These are phyloP conservation scores for Lepidium africanum DNA, from an alignment of 345 rosid genomes.

Conservation along the genomic window DNA sequence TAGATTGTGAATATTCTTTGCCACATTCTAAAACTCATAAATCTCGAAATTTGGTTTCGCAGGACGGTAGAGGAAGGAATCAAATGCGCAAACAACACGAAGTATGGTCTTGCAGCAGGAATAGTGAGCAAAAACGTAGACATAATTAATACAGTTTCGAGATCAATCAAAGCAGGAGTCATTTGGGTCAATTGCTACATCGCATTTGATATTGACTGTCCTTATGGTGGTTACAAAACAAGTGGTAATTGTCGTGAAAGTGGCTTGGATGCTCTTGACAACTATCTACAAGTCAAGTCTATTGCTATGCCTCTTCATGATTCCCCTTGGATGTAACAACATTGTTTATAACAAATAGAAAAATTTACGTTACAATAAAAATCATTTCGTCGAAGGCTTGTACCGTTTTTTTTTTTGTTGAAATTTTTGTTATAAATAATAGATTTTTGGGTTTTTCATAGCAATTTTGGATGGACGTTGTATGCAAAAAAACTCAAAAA, in stretches of 20 bases:
- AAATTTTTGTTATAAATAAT: too few relatives aligned
- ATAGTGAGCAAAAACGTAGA: conserved; percentile 55
- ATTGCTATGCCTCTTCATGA: conserved; percentile 56
- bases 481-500: too few relatives aligned
- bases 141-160: conserved; percentile 55
- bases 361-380: neutral
- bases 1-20: neutral
- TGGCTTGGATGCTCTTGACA: conserved; percentile 54
- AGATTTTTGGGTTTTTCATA: too few relatives aligned
- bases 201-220: conserved; percentile 49
- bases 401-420: neutral
- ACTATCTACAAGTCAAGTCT: conserved; percentile 58
- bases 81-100: conserved; percentile 51
- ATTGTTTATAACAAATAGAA: neutral
- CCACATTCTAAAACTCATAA: neutral
- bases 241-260: conserved; percentile 64
- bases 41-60: neutral
- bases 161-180: conserved; percentile 59
- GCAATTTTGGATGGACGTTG: too few relatives aligned
- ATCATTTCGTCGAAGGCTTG: neutral
- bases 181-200: conserved; percentile 71
- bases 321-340: conserved; percentile 58
- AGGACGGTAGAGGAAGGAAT: conserved; percentile 75
- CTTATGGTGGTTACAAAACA: conserved; percentile 67
- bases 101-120: conserved; percentile 77